Base-by-base conservation (phyloP, 768 basidiomycete genomes). In the Cyclocybe cylindracea region DNA sequence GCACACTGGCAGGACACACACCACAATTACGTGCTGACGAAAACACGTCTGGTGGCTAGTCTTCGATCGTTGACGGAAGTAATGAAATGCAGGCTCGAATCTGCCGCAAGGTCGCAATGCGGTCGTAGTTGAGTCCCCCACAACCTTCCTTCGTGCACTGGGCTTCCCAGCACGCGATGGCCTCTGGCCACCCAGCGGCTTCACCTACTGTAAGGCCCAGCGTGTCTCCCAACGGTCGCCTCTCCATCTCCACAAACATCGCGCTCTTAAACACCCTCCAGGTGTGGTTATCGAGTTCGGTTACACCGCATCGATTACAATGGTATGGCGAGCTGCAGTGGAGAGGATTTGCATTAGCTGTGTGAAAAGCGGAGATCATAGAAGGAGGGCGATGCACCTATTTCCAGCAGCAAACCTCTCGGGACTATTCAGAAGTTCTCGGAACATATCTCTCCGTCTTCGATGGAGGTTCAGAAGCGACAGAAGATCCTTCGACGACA, bases 181-280 rank as follows among this genome's bases (percentile, higher is more conserved):
- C 80, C 59, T 82, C 80, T 0, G 75, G 68, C 84, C 85, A 88
- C 38, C 77, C 77, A 18, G 69, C 68, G 55, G 83, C 65, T 8
- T 78, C 82, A 1, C 75, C 72, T 51, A 70, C 44, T n/a, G 45
- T 42, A 10, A 68, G 40, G 4, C 66, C 69, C 19, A 87, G 62
- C 19, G 78, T 80, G 56, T 86, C 85, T 9, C 85, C 86, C 19
- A 78, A 61, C 18, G 86, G 83, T 29, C 84, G 72, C 16, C 61
- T 61, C 51, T 87, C 85, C 62, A 87, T 77, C 72, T 86, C 86
- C 53, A 72, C 51, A 18, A 79, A 60, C 65, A 87, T 73, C 5
- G 67, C 74, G 56, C 80, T 68, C 59, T 86, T 87, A 51, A 86
- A 73, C 53, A 77, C 78, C 54, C 78, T 76, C 86, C 86, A 87